phyloP scores from a whole-genome alignment of 2,329 filamentous ascomycete species.

The Lecanicillium sp. region DNA sequence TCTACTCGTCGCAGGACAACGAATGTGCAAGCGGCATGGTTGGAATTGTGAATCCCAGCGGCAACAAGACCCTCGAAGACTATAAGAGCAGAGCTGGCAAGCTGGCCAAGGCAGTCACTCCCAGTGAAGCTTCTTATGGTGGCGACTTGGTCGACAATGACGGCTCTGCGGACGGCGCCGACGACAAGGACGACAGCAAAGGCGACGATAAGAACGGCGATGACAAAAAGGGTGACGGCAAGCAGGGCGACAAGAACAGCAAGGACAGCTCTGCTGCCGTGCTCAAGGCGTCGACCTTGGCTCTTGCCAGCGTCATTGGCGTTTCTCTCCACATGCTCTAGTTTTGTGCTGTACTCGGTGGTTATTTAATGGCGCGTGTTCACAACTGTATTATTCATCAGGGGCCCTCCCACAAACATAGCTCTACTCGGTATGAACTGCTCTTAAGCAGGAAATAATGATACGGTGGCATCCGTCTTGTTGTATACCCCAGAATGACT shows the following conservation, averaged over 20 bases:
- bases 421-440: neutral
- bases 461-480: no score
- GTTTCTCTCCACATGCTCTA: constrained; percentile 19
- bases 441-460: neutral
- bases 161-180: constrained; percentile 14
- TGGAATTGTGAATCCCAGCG: constrained; percentile 31
- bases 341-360: neutral
- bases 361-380: neutral
- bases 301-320: constrained; percentile 17
- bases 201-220: constrained; percentile 7
- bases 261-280: constrained; percentile 17
- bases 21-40: constrained; percentile 34
- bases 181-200: constrained; percentile 6
- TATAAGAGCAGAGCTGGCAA: constrained; percentile 26
- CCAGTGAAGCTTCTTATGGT: constrained; percentile 23
- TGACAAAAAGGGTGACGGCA: constrained; percentile 2
- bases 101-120: constrained; percentile 23
- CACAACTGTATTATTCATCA: neutral
- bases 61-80: constrained; percentile 24
- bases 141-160: constrained; percentile 24
- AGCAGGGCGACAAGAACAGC: constrained; percentile 8
- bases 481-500: no score
- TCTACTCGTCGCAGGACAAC: constrained; percentile 34
- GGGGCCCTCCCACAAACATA: no score
- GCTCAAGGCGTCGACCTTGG: constrained; percentile 17